Percentiles rank a stretch among this genome's conserved stretches.
These are phyloP conservation scores for Scortechinia acanthostroma DNA, from an alignment of 2,329 filamentous ascomycete species.

Conservation along the genomic window DNA sequence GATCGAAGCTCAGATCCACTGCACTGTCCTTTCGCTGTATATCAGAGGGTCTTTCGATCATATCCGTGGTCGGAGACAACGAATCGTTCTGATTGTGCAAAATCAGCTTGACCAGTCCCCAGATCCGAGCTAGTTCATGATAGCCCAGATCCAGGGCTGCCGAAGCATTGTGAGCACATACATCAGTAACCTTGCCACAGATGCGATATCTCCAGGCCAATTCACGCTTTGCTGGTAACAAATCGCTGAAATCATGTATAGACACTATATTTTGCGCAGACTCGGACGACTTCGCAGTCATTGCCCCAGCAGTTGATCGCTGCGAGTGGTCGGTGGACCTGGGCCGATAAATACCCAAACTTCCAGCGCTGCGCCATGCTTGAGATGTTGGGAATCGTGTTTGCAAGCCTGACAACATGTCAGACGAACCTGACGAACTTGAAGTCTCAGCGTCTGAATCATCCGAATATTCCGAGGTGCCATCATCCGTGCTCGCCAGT, in stretches of 20 bases:
- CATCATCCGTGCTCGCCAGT: constrained; percentile 26
- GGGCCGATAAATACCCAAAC: background rate
- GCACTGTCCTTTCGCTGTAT: constrained; percentile 18
- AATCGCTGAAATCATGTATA: constrained; percentile 40
- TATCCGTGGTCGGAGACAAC: background rate
- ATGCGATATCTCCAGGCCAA: constrained; percentile 46
- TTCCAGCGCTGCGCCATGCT: background rate
- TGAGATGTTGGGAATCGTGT: background rate
- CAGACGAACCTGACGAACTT: constrained; percentile 4
- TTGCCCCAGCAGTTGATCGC: background rate
- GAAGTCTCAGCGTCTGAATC: constrained; percentile 14
- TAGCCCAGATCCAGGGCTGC: constrained; percentile 41
- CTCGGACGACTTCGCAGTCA: constrained; percentile 5
- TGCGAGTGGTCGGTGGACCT: background rate
- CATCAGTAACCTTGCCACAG: constrained; percentile 38
- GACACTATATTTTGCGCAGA: constrained; percentile 38
- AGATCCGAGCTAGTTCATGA: constrained; percentile 44
- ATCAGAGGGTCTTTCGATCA: no score
- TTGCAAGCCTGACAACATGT: background rate
- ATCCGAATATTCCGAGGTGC: constrained; percentile 32
- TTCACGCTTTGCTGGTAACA: constrained; percentile 41
- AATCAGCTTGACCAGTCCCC: constrained; percentile 46
- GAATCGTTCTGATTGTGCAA: constrained; percentile 20
- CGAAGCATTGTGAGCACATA: constrained; percentile 48
- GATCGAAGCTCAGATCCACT: constrained; percentile 16